Conservation (phyloP, 148 eudicot genomes). For the Nyssa sinensis region DNA sequence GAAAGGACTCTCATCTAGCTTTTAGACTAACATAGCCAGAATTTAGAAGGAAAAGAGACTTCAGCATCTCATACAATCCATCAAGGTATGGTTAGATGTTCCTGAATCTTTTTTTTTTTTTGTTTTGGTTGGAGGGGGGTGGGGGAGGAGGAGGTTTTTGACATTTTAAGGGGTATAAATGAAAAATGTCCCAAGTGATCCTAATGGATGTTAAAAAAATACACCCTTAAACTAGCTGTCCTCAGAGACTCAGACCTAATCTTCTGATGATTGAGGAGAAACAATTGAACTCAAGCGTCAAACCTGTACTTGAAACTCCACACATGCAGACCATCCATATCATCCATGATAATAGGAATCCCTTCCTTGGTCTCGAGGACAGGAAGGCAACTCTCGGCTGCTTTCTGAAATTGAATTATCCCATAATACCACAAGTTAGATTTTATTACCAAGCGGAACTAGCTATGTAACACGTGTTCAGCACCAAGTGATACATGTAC, state of each 20-base stretch:
- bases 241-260: neutral
- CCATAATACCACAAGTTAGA: neutral
- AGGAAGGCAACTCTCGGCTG: constrained; percentile 78
- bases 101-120: neutral
- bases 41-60: neutral
- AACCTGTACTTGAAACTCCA: constrained; percentile 94
- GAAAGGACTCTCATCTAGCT: neutral
- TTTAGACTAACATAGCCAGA: neutral
- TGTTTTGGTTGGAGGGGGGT: neutral
- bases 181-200: neutral
- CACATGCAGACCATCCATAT: constrained; percentile 68
- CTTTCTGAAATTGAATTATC: constrained; percentile 43
- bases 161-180: neutral
- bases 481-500: neutral
- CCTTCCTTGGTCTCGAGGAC: constrained; percentile 66
- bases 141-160: no score
- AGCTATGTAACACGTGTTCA: neutral
- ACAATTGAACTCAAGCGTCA: neutral
- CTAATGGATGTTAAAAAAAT: neutral
- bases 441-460: neutral
- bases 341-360: constrained; percentile 58
- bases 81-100: no score
- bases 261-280: neutral
- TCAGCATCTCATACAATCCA: no score
- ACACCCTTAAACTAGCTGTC: neutral